Base-by-base conservation (phyloP, 306 rosid genomes). In the Cucumis cinereus region DNA sequence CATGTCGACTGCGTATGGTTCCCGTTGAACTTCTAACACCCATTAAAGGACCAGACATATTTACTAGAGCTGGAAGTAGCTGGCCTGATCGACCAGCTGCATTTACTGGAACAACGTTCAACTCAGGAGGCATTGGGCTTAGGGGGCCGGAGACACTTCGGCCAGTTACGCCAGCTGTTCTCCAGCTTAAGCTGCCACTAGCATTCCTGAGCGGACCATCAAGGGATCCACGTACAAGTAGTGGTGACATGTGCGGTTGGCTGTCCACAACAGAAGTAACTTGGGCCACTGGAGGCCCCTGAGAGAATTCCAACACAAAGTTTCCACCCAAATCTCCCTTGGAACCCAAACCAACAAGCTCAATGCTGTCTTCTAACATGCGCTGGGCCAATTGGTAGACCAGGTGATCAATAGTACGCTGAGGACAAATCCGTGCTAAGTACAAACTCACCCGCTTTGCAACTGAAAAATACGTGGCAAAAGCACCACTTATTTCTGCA, bases 11-110 rank as follows among this genome's bases (percentile, higher is more conserved):
- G 62, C 98, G 91, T 73, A 92, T 69, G 82, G 92, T 95, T 83
- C 99, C 99, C 1, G 99, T 92, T 67, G 99, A 88, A 83, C 97
- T 92, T 90, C 97, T 90, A 77, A 95, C 97, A 74, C 99, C 99
- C 92, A 92, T 95, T 78, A 95, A 88, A 57, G 99, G 99, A 50
- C 99, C 99, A 12, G 99, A 92, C 99, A 95, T 92, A 83, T 90
- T 95, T 55, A 95, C 99, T 82, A 95, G 78, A 60, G 92, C 77
- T 45, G 99, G 99, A 82, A 92, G 92, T 67, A 92, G 96, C 89
- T 95, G 98, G 47, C 99, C 98, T 13, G 98, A 95, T 75, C 99
- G 90, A 28, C 88, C 98, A 76, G 97, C 63, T 77, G 97, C 63
- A 77, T 83, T 92, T 80, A 86, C 97, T 66, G 99, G 97, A 82